Evolutionary conservation across 2,329 filamentous ascomycete genomes (phyloP), one percentile per base, ranked within the genome.

Genomic region (Claviceps maximensis): DNA sequence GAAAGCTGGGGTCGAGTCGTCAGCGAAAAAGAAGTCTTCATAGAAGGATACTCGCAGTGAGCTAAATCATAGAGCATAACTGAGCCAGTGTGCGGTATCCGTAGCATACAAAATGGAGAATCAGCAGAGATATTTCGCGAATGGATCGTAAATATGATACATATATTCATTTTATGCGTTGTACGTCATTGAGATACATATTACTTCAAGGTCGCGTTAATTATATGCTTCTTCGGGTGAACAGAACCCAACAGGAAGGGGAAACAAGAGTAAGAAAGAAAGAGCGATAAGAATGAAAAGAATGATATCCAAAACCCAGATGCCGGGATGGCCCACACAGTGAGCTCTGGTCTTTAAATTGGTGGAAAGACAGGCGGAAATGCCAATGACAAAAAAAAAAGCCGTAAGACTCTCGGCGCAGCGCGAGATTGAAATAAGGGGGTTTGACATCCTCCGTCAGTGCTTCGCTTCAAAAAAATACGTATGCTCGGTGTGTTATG

Each of bases 1-100:
- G 51, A 80, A 75, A 62, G 74, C 72, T 5, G 89, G 95, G 67
- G 78, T 95, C 36, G 83, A 87, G 63, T 76, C 60, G 13, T 59
- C 58, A 13, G 62, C 63, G 60, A 71, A 72, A 56, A 60, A 59
- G 61, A 59, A 56, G 51, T 27, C 33, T 9, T 25, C n/a, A n/a
- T 55, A 50, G 25, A 23, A 15, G 21, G 19, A 10, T n/a, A 21
- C 29, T 17, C 21, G 21, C 15, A 47, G 10, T 19, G 29, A 13
- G 19, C 12, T 21, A 21, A 38, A 23, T 13, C 29, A 4, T 21
- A 10, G 10, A 36, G 29, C 15, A 36, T 10, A 4, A 4, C 27
- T 4, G 27, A 4, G 27, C 27, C 27, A 8, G 27, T 29, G 27
- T 29, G 27, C 27, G 27, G 27, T 29, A 8, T 8, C 27, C 27